Conservation (phyloP, 441 rosid species). For the Eruca vesicaria region DNA sequence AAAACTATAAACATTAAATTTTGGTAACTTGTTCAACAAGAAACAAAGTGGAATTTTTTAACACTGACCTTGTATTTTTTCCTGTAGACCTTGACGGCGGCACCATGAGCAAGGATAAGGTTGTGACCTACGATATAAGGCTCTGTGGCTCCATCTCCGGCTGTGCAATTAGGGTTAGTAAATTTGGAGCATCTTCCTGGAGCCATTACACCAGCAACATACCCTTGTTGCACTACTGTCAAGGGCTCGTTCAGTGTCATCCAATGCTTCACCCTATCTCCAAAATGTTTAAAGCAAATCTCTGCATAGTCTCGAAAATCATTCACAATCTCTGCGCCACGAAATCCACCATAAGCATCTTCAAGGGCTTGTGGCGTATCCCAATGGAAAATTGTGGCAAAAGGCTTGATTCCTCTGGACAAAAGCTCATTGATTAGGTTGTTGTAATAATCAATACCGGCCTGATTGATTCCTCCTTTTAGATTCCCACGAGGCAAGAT, state of each 20-base stretch:
- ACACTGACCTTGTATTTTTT: conserved; percentile 49
- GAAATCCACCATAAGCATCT: conserved; percentile 54
- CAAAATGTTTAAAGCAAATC: conserved; percentile 60
- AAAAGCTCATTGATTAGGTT: conserved; percentile 51
- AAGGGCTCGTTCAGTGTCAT: conserved; percentile 68
- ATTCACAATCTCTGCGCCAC: conserved; percentile 39
- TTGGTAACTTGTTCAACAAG: not conserved
- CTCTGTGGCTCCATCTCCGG: conserved; percentile 64
- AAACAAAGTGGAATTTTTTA: not conserved
- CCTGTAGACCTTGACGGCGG: conserved; percentile 53
- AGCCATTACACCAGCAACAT: conserved; percentile 34
- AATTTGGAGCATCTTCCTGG: conserved; percentile 64
- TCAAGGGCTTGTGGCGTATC: conserved; percentile 56
- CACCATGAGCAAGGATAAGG: conserved; percentile 67
- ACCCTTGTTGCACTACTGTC: conserved; percentile 40
- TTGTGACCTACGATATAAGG: conserved; percentile 64
- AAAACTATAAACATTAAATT: not conserved
- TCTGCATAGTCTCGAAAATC: conserved; percentile 52
- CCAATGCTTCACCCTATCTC: conserved; percentile 78
- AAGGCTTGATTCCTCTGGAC: conserved; percentile 47
- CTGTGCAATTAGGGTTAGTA: conserved; percentile 41
- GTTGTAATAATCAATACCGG: conserved; percentile 50
- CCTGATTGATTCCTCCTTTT: conserved; percentile 52
- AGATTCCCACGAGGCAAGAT: conserved; percentile 55
- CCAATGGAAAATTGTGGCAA: conserved; percentile 52